These are phyloP conservation scores for Aspergillus haitiensis DNA, from an alignment of 495 filamentous ascomycete species.

Conservation along the genomic window DNA sequence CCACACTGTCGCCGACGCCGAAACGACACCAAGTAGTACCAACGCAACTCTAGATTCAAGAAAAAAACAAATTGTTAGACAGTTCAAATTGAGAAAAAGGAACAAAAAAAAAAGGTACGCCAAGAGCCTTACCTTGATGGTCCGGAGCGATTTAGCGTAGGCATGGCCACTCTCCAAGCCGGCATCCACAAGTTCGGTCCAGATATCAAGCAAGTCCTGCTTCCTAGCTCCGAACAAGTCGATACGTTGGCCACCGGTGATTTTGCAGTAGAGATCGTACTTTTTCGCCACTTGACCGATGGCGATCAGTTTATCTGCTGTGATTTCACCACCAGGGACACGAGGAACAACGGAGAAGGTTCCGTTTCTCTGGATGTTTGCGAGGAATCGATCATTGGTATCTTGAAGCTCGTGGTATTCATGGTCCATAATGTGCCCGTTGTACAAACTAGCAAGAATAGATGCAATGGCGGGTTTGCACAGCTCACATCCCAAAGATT, in stretches of 20 bases:
- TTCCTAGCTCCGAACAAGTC: constrained; percentile 96
- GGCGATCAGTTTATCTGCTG: constrained; percentile 82
- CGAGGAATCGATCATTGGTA: constrained; percentile 91
- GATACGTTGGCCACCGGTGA: constrained; percentile 92
- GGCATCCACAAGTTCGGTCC: constrained; percentile 78
- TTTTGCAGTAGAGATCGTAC: constrained; percentile 89
- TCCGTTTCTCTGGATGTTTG: constrained; percentile 92
- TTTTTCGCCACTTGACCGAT: constrained; percentile 89
- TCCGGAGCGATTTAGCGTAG: constrained; percentile 88
- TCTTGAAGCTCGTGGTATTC: constrained; percentile 81
- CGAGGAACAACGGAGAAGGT: constrained; percentile 90
- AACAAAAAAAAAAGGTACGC: neutral
- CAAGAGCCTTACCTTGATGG: constrained; percentile 63
- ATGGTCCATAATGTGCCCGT: constrained; percentile 79
- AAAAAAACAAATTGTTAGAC: neutral
- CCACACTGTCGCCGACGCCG: constrained; percentile 93
- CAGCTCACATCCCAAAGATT: constrained; percentile 82
- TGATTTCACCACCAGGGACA: constrained; percentile 86
- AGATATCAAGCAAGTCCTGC: constrained; percentile 87
- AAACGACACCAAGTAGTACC: constrained; percentile 95
- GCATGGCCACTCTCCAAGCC: constrained; percentile 97
- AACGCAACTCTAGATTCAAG: constrained; percentile 65
- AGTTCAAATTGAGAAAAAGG: neutral
- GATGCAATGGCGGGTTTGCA: constrained; percentile 89
- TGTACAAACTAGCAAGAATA: constrained; percentile 83